Evolutionary conservation across 2,329 filamentous ascomycete genomes (phyloP).

Genomic region (Orbilia oligospora): DNA sequence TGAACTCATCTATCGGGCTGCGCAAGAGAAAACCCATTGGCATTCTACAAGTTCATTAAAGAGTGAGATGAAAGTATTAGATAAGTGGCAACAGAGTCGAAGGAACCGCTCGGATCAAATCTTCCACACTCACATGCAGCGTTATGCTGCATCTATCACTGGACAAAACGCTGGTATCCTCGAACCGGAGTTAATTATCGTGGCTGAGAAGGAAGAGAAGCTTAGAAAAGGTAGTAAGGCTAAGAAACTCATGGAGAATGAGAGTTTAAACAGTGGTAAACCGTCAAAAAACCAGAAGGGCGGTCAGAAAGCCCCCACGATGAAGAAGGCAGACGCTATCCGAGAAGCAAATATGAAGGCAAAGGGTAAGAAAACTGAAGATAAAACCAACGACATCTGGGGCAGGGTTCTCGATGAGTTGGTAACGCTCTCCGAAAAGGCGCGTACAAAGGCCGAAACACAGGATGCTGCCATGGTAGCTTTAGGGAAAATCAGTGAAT

Average conservation of each 20-base stretch:
- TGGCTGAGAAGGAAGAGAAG: constrained; percentile 65
- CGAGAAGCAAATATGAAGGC: constrained; percentile 56
- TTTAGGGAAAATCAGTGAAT: constrained; percentile 34
- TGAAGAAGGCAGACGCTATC: constrained; percentile 54
- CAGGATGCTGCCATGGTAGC: constrained; percentile 36
- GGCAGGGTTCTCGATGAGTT: constrained; percentile 36
- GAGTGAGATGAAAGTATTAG: constrained; percentile 66
- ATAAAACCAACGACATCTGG: constrained; percentile 28
- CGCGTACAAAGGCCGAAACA: constrained; percentile 18
- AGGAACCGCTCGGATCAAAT: constrained; percentile 72
- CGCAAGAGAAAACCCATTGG: constrained; percentile 47
- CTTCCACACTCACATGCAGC: constrained; percentile 77
- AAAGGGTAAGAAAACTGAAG: constrained; percentile 58
- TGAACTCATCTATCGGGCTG: constrained; percentile 16
- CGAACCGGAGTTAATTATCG: constrained; percentile 76
- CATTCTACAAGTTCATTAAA: constrained; percentile 62
- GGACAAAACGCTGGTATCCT: constrained; percentile 75
- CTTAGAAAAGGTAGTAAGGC: constrained; percentile 48
- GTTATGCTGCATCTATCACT: constrained; percentile 79
- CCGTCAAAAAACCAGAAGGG: neutral
- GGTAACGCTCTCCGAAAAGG: constrained; percentile 9
- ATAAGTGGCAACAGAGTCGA: constrained; percentile 55
- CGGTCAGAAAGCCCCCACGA: neutral
- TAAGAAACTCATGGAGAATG: constrained; percentile 29
- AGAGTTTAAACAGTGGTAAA: neutral